phyloP scores from a whole-genome alignment of 75 land plant species.

The Picea glauca region DNA sequence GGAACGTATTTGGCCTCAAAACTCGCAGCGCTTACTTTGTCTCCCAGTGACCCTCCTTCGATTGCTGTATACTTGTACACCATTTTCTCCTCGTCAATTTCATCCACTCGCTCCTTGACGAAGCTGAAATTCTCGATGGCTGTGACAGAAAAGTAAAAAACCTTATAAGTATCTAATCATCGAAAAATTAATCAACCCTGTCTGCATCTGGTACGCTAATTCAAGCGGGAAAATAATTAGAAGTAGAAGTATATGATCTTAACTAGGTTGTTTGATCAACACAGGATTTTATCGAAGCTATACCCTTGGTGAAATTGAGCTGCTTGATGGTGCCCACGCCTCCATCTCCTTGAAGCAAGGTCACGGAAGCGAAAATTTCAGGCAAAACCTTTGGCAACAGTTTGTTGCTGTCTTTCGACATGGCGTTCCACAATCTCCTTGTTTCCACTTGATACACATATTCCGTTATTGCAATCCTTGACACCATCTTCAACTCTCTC shows the following conservation, averaged over 20 bases:
- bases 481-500: neutral
- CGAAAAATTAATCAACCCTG: too few relatives aligned
- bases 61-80: slow-evolving; percentile 14
- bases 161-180: too few relatives aligned
- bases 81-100: slow-evolving; percentile 15
- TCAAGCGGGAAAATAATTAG: too few relatives aligned
- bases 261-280: too few relatives aligned
- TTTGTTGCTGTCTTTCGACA: slow-evolving; percentile 18
- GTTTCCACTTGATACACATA: slow-evolving; percentile 16
- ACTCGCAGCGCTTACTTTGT: neutral
- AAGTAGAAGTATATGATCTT: too few relatives aligned
- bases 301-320: slow-evolving; percentile 10
- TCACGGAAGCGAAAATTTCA: slow-evolving; percentile 11
- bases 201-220: too few relatives aligned
- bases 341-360: slow-evolving; percentile 27
- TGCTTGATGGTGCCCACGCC: slow-evolving; percentile 33
- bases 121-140: neutral
- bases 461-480: slow-evolving; percentile 1
- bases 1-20: slow-evolving; percentile 21
- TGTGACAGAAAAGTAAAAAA: too few relatives aligned
- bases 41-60: slow-evolving; percentile 24
- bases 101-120: slow-evolving; percentile 20
- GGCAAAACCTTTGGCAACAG: slow-evolving; percentile 29
- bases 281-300: too few relatives aligned
- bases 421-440: neutral